Conservation (phyloP, 2,329 filamentous ascomycete species). For the Paraconiothyrium sp. region DNA sequence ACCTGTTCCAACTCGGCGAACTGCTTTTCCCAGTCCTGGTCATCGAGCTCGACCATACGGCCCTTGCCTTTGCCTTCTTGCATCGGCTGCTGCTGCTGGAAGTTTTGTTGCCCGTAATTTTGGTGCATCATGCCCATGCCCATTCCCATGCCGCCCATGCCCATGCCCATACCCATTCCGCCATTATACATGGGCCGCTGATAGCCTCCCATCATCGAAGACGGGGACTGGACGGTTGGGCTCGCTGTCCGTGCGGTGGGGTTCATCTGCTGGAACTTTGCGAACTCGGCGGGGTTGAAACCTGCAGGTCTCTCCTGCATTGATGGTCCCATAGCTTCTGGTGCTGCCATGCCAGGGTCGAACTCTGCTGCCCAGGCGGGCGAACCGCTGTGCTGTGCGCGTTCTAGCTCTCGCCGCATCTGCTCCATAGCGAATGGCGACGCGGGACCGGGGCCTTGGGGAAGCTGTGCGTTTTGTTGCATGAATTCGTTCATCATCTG, state of each 20-base stretch:
- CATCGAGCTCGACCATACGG: slow-evolving; percentile 87
- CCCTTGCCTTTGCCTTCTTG: slow-evolving; percentile 81
- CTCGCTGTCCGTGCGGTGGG: slow-evolving; percentile 67
- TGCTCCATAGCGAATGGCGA: slow-evolving; percentile 74
- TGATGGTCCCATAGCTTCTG: slow-evolving; percentile 75
- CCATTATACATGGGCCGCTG: slow-evolving; percentile 63
- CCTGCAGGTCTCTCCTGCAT: slow-evolving; percentile 63
- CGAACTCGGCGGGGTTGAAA: slow-evolving; percentile 87
- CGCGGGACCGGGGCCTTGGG: slow-evolving; percentile 61
- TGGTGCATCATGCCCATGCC: slow-evolving; percentile 54
- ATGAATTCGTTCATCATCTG: slow-evolving; percentile 95
- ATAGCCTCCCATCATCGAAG: slow-evolving; percentile 60
- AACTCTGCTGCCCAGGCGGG: slow-evolving; percentile 73
- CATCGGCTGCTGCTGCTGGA: slow-evolving; percentile 57
- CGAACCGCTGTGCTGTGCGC: slow-evolving; percentile 62
- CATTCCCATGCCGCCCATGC: slow-evolving; percentile 54
- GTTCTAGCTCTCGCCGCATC: slow-evolving; percentile 70
- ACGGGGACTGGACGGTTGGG: slow-evolving; percentile 57
- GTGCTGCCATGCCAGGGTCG: slow-evolving; percentile 66
- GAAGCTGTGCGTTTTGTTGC: slow-evolving; percentile 75
- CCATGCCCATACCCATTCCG: slow-evolving; percentile 63
- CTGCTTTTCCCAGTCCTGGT: slow-evolving; percentile 94
- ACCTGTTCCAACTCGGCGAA: slow-evolving; percentile 86
- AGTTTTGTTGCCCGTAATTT: slow-evolving; percentile 54
- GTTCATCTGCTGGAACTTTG: slow-evolving; percentile 78